Evolutionary conservation across 257 asterid species (phyloP), one percentile per base, ranked within the genome.

Genomic region (Mitragyna speciosa): DNA sequence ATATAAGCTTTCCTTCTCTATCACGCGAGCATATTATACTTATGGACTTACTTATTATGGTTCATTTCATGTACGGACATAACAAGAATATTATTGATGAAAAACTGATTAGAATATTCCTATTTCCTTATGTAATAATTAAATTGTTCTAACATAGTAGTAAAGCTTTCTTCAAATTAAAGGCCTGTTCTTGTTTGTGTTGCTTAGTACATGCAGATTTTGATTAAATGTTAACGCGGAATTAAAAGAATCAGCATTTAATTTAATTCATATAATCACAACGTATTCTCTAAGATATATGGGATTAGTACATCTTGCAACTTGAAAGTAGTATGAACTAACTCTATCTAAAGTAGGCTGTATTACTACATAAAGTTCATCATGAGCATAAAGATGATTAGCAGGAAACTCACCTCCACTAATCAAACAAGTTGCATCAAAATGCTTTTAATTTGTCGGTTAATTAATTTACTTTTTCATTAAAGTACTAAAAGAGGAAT

Each of bases 371-470:
- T 20, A 76, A 69, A 69, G 73, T 36, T 47, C 9, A 4, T 43
- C 59, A 54, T 56, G 24, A 69, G 58, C 36, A 70, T 41, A 70
- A 54, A 54, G 82, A 78, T 78, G 45, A 49, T 69, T 70, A 33
- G 9, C 17, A 49, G 80, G 58, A 22, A 63, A 45, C n/a, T 12
- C 28, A 20, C 30, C 19, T 16, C 36, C 45, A 63, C 61, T 3
- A 28, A 76, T 63, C 72, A 76, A 76, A 30, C 74, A 77, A 10
- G 31, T 16, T 0, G 66, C 66, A 65, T 66, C 74, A 48, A 65
- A 28, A 12, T 68, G 6, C 65, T 16, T 78, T 52, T 70, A 52
- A 1, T 22, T 78, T 78, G 82, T 78, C 76, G 47, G 61, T 12
- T 78, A 69, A 54, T 56, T 41, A 10, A 26, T 72, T 26, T 41